Evolutionary conservation across 352 stramenopile species (phyloP), one percentile per base, ranked within the genome.

Genomic region (Peronospora destructor): DNA sequence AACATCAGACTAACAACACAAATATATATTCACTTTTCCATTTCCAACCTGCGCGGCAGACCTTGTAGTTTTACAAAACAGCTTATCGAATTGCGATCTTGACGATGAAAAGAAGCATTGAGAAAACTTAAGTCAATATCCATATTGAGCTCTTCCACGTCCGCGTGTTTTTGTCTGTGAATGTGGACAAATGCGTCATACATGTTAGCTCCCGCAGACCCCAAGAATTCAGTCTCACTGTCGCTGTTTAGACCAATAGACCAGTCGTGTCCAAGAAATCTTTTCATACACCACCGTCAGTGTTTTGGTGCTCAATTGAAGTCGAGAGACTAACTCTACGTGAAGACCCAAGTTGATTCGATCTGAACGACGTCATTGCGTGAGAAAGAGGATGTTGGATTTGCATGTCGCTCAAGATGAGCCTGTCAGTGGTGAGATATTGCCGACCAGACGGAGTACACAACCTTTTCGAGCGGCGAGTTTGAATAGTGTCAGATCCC

Each of bases 171-270:
- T 33, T 29, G 19, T 66, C 59, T 10, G 62, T 56, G 33, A 68
- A 42, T 10, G 36, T 54, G 3, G 49, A 57, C 14, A 66, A 44
- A 16, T 49, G 54, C 36, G 32, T 5, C 38, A 6, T 28, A 25
- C 4, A 19, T 16, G 29, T 39, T n/a, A 9, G 33, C 34, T 11
- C 14, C 13, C 2, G 16, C 19, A 19, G 41, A 29, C 30, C 43
- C 41, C 16, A 35, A 33, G 11, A 34, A 65, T 38, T 65, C 60
- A 44, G 28, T 56, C 33, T 68, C 60, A 17, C 59, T 59, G 56
- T 69, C 64, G 17, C 47, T 63, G 11, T 37, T 56, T 11, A 48
- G 59, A 6, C 49, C 64, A 43, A 73, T 73, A 2, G 64, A 73
- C 59, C 59, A 69, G n/a, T 66, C 0, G 64, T 69, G 0, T 73